Conservation (phyloP, 1,139 yeast species). For the Nadsonia starkeyi-henricii region DNA sequence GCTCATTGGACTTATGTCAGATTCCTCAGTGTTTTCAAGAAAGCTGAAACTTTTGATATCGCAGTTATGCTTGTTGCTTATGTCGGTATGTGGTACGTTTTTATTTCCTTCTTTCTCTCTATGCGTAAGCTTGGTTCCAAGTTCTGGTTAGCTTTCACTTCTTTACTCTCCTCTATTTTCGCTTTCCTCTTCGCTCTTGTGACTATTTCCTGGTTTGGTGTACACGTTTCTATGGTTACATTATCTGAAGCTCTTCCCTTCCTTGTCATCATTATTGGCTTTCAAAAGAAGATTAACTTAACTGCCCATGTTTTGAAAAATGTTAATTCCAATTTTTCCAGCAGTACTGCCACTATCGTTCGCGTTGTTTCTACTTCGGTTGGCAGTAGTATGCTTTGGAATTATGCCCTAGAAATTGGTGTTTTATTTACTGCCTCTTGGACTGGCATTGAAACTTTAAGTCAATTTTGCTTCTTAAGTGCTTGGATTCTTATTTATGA, state of each 20-base stretch:
- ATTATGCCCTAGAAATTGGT: constrained; percentile 59
- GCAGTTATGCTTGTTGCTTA: constrained; percentile 72
- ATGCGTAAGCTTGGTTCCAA: constrained; percentile 74
- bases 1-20: constrained; percentile 32
- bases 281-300: constrained; percentile 71
- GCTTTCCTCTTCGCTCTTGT: constrained; percentile 78
- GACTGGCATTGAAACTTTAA: constrained; percentile 47
- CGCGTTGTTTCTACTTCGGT: constrained; percentile 43
- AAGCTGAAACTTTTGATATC: constrained; percentile 83
- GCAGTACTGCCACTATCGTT: constrained; percentile 15
- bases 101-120: constrained; percentile 61
- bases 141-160: constrained; percentile 80
- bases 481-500: constrained; percentile 65
- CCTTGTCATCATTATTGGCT: constrained; percentile 84
- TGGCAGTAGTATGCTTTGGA: constrained; percentile 55
- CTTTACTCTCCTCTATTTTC: constrained; percentile 67
- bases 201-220: constrained; percentile 34
- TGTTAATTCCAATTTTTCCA: constrained; percentile 4
- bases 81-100: constrained; percentile 79
- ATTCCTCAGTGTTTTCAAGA: constrained; percentile 41
- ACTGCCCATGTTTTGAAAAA: constrained; percentile 45
- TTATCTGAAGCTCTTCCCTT: constrained; percentile 90
- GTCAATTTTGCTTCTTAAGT: constrained; percentile 71
- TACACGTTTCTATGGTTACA: constrained; percentile 55
- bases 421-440: constrained; percentile 65